Percentiles rank a stretch among this genome's conserved stretches.
Evolutionary conservation across 2,329 filamentous ascomycete species (phyloP).

Genomic region (Plenodomus tracheiphilus): DNA sequence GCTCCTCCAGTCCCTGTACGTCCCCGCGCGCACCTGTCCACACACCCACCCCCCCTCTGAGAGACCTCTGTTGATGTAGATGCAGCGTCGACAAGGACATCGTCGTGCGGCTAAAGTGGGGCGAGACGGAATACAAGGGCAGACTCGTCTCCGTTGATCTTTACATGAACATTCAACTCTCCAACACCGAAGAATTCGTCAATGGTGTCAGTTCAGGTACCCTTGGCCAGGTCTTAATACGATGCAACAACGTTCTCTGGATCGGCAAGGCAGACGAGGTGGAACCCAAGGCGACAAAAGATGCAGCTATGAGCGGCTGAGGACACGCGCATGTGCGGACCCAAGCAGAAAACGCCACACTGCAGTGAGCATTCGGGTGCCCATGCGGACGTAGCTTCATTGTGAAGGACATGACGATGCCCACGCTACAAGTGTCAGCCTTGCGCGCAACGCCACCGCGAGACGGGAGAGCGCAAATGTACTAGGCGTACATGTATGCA

Average conservation of each 20-base stretch:
- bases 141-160: conserved; percentile 89
- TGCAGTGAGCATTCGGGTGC: not conserved
- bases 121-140: conserved; percentile 96
- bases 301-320: conserved; percentile 48
- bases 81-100: conserved; percentile 84
- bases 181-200: conserved; percentile 88
- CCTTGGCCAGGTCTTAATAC: conserved; percentile 88
- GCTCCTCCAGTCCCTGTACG: conserved; percentile 89
- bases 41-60: not conserved
- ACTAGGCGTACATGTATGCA: not conserved
- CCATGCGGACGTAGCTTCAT: not conserved
- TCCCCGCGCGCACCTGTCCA: conserved; percentile 23
- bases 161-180: conserved; percentile 98
- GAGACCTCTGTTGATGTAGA: conserved; percentile 10
- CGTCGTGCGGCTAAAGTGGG: conserved; percentile 94
- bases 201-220: conserved; percentile 82
- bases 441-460: not conserved
- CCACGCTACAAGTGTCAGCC: not conserved
- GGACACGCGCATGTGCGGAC: not conserved
- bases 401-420: not conserved
- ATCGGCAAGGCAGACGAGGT: conserved; percentile 64
- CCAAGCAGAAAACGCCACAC: not conserved
- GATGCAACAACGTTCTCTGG: conserved; percentile 99
- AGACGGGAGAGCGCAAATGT: not conserved
- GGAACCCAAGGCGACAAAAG: conserved; percentile 46